Evolutionary conservation across 106 monocot species (phyloP), one percentile per base, ranked within the genome.

Genomic region (Dioscorea alata): DNA sequence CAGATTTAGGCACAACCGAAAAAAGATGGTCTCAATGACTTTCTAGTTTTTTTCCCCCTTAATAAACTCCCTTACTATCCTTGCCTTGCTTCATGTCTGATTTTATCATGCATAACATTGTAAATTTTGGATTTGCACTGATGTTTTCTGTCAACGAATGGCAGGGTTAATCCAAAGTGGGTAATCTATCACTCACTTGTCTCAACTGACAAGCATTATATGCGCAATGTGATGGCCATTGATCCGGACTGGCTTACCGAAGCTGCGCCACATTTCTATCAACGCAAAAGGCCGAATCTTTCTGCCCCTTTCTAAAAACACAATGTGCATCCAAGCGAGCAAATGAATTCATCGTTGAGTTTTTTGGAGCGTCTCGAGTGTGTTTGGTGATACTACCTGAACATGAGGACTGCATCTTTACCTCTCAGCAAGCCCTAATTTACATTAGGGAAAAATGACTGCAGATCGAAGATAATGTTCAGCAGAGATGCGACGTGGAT

Each of bases 81-180:
- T 42, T 42, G 42, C 42, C 42, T 42, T 42, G 42, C 6, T 42
- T 10, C 42, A 42, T 42, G 6, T 42, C 42, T 42, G 42, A 42
- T 42, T 42, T 42, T 42, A 6, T 42, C 42, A 42, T 42, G 42
- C 42, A 54, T 5, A 19, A 13, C 13, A 54, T 19, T 54, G 54
- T 16, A 54, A 54, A 54, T 54, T 8, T 5, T 18, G 54, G 54
- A 19, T 14, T 54, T 54, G 19, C 51, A 51, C 19, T 54, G 54
- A 5, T 14, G 15, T 42, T 10, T 42, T 10, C 54, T 18, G 4
- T 18, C 19, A 54, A n/a, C n/a, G n/a, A 54, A 13, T 54, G 54
- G 54, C 92, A 97, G 97, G 73, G 97, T 97, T 42, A 97, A 97
- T 58, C 97, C 92, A 49, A 92, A 92, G 82, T 97, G 92, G 89